Evolutionary conservation across 345 rosid species (phyloP).

Genomic region (Populus pruinosa): DNA sequence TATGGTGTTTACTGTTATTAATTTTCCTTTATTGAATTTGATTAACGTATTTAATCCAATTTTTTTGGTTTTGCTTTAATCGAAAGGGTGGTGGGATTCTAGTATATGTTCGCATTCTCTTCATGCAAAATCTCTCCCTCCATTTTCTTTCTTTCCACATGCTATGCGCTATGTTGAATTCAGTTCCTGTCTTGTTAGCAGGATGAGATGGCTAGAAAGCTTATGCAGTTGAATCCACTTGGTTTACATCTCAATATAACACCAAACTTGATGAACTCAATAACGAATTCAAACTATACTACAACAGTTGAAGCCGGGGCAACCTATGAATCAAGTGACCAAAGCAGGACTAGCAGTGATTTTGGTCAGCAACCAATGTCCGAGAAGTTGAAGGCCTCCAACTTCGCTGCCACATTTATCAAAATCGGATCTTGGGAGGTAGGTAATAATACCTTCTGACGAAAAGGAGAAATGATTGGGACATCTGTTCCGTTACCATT

Average conservation of each 20-base stretch:
- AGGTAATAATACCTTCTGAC: conserved; percentile 24
- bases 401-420: conserved; percentile 30
- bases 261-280: neutral
- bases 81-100: neutral
- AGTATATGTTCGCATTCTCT: neutral
- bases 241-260: conserved; percentile 17
- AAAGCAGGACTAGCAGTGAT: neutral
- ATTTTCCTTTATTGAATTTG: neutral
- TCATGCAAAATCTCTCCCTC: neutral
- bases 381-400: conserved; percentile 43
- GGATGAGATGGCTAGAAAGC: neutral
- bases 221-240: conserved; percentile 18
- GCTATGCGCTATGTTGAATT: neutral
- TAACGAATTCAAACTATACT: neutral
- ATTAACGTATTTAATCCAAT: neutral
- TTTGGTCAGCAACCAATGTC: neutral
- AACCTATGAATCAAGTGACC: neutral
- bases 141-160: neutral
- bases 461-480: neutral
- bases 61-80: neutral
- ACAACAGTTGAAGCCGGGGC: neutral
- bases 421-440: conserved; percentile 52
- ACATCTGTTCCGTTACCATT: neutral
- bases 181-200: neutral
- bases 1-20: neutral